Percentiles rank a stretch among this genome's conserved stretches.
Conservation (phyloP, 1,139 yeast genomes). For the Candida sojae region DNA sequence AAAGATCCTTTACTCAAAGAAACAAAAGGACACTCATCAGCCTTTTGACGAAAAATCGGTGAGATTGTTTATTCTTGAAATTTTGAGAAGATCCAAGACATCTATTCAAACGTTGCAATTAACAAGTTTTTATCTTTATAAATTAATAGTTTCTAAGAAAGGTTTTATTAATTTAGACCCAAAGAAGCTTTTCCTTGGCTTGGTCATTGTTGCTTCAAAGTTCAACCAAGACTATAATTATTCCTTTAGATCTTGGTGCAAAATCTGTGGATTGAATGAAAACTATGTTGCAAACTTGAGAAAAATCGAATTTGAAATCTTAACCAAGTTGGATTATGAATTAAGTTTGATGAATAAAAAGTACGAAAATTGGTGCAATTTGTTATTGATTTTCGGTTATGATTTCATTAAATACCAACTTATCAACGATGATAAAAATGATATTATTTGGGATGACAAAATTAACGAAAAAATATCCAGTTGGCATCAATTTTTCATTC, state of each 20-base stretch:
- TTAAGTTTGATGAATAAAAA: constrained; percentile 50
- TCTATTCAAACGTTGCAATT: constrained; percentile 67
- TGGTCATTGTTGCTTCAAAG: constrained; percentile 70
- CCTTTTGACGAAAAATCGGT: constrained; percentile 23
- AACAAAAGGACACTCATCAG: background rate
- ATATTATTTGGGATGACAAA: constrained; percentile 33
- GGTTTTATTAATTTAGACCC: constrained; percentile 41
- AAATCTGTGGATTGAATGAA: constrained; percentile 60
- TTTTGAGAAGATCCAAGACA: constrained; percentile 67
- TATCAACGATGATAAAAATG: constrained; percentile 20
- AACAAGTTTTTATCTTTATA: constrained; percentile 62
- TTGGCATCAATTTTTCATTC: constrained; percentile 32
- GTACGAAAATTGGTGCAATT: constrained; percentile 59
- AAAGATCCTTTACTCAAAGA: constrained; percentile 32
- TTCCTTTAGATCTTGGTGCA: constrained; percentile 73
- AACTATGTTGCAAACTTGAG: constrained; percentile 44
- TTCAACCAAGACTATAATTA: constrained; percentile 74
- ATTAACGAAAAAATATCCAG: constrained; percentile 25
- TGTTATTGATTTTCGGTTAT: constrained; percentile 45
- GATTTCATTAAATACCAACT: constrained; percentile 39
- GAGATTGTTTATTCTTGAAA: constrained; percentile 58
- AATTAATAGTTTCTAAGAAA: constrained; percentile 31
- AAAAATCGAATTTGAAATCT: constrained; percentile 54
- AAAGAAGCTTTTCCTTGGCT: constrained; percentile 64
- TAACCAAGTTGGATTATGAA: constrained; percentile 56